Evolutionary conservation across 192 early-diverging fungal species (phyloP).

Genomic region (Mortierella antarctica): DNA sequence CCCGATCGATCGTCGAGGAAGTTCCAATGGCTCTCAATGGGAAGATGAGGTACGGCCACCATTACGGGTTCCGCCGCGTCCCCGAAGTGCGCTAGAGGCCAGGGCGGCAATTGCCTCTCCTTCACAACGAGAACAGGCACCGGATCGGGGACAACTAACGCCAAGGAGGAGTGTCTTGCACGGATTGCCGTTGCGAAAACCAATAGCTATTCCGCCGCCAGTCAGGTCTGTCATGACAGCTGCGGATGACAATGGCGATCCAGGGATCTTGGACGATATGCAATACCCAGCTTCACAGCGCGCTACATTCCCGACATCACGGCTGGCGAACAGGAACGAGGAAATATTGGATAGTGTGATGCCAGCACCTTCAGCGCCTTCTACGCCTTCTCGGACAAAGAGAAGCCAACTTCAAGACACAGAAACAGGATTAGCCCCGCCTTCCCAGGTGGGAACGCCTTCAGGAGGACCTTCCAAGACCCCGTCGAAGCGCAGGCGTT

Average conservation of each 20-base stretch:
- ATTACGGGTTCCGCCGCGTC: neutral
- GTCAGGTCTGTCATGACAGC: neutral
- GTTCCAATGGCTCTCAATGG: too few species aligned
- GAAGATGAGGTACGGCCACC: too few species aligned
- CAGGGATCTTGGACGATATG: neutral
- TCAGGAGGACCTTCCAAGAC: neutral
- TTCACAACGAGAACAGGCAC: neutral
- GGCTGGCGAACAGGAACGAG: neutral
- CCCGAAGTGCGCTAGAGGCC: constrained; percentile 9
- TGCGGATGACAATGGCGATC: neutral
- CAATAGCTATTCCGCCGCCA: neutral
- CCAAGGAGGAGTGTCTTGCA: neutral
- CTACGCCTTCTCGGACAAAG: neutral
- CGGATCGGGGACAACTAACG: neutral
- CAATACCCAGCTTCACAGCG: neutral
- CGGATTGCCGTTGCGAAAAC: constrained; percentile 8
- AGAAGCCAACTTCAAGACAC: neutral
- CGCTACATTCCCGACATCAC: neutral
- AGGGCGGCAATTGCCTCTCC: neutral
- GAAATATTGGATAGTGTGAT: too few species aligned
- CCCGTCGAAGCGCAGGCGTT: neutral
- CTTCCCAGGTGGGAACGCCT: neutral
- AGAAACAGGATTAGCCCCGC: too few species aligned
- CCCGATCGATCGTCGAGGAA: too few species aligned
- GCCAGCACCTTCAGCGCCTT: too few species aligned